These are phyloP conservation scores for Pterocarpus macrocarpus DNA, from an alignment of 306 rosid species.

Conservation along the genomic window DNA sequence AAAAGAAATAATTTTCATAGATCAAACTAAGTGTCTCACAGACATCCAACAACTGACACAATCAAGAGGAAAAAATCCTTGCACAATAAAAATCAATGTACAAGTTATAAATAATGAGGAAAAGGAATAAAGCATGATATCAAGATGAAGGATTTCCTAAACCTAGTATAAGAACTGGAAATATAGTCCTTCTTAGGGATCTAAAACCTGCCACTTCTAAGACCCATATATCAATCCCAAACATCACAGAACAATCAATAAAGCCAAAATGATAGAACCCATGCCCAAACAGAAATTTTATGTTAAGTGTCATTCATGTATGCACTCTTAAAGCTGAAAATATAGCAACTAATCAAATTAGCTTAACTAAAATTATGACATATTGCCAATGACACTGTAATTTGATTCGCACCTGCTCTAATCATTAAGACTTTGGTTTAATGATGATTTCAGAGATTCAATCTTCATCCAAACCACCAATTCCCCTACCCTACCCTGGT, in stretches of 20 bases:
- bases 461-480: not conserved
- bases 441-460: not conserved
- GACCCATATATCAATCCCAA: not conserved
- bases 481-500: not conserved
- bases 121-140: not conserved
- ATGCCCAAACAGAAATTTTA: not conserved
- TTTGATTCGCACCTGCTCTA: too few relatives aligned
- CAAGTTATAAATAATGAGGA: not conserved
- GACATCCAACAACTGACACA: not conserved
- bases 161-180: not conserved
- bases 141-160: not conserved
- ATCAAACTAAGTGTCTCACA: not conserved
- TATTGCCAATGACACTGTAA: not conserved
- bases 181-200: not conserved
- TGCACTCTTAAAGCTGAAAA: slow-evolving; percentile 8
- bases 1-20: not conserved
- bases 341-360: not conserved
- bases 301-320: not conserved
- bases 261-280: not conserved
- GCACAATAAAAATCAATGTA: not conserved
- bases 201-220: not conserved
- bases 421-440: not conserved
- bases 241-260: not conserved
- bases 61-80: slow-evolving; percentile 2
- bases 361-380: not conserved